Conservation (phyloP, 192 early-diverging fungal species). For the Borealophlyctis nickersoniae region DNA sequence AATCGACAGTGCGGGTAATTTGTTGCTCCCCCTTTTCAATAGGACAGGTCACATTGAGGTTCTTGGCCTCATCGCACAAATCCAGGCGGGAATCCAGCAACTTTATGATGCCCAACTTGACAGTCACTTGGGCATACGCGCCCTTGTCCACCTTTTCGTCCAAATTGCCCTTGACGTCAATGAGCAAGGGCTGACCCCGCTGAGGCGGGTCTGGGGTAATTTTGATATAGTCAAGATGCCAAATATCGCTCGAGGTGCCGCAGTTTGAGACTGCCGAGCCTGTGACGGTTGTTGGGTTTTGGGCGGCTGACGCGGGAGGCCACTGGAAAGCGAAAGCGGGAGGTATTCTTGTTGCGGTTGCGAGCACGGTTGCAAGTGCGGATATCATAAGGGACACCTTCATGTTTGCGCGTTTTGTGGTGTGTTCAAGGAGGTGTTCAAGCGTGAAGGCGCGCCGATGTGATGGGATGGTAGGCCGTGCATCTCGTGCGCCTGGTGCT, state of each 20-base stretch:
- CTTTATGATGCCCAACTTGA: constrained; percentile 50
- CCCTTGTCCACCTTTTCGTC: constrained; percentile 37
- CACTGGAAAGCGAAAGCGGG: too few relatives aligned
- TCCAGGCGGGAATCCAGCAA: constrained; percentile 36
- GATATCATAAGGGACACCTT: too few relatives aligned
- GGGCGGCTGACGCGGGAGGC: too few relatives aligned
- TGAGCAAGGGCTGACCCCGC: constrained; percentile 34
- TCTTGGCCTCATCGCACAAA: constrained; percentile 41
- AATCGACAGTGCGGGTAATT: constrained; percentile 38
- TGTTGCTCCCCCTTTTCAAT: constrained; percentile 45
- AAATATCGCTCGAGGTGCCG: constrained; percentile 29
- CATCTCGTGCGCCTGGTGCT: too few relatives aligned
- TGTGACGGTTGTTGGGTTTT: too few relatives aligned
- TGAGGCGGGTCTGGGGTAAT: constrained; percentile 45
- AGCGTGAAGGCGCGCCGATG: too few relatives aligned
- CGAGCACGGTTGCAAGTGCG: too few relatives aligned
- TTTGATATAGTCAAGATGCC: constrained; percentile 28
- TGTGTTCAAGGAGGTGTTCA: too few relatives aligned
- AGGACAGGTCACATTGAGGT: constrained; percentile 44
- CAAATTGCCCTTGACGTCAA: constrained; percentile 37
- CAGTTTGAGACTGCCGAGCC: too few relatives aligned
- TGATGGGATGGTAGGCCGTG: too few relatives aligned
- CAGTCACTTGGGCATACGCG: constrained; percentile 39
- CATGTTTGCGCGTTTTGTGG: too few relatives aligned
- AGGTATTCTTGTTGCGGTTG: too few relatives aligned